A percentile compares a stretch with the other conserved stretches of the same genome.
Conservation (phyloP, 2,329 filamentous ascomycete genomes). For the Ophiostoma sp. region DNA sequence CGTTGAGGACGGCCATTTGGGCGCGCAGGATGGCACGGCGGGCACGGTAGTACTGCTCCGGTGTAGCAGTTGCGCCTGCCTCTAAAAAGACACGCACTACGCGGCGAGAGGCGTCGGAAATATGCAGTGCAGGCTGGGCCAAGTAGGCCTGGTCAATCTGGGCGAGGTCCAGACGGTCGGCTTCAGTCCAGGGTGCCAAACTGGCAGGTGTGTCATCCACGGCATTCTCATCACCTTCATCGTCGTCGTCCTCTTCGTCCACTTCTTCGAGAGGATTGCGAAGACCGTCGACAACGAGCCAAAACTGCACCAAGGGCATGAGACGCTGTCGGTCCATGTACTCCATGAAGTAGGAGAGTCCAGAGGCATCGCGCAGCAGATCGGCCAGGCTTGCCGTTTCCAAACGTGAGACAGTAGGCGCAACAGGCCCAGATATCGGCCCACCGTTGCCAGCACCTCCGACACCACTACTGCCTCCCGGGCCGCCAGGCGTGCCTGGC, state of each 20-base stretch:
- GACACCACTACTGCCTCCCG: background rate
- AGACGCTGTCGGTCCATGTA: conserved; percentile 92
- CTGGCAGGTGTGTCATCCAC: conserved; percentile 63
- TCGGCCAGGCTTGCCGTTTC: conserved; percentile 78
- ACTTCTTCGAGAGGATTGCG: conserved; percentile 90
- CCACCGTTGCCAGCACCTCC: conserved; percentile 28
- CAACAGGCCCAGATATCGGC: background rate
- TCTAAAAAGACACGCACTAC: conserved; percentile 76
- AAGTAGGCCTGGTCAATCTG: conserved; percentile 92
- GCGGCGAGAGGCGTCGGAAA: conserved; percentile 67
- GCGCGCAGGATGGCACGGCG: conserved; percentile 77
- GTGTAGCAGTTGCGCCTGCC: conserved; percentile 72
- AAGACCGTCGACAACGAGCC: conserved; percentile 96
- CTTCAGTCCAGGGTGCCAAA: conserved; percentile 72
- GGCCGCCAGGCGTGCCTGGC: background rate
- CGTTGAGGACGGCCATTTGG: conserved; percentile 80
- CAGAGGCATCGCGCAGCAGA: conserved; percentile 84
- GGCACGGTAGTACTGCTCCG: conserved; percentile 79
- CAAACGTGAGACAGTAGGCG: conserved; percentile 57
- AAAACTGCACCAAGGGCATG: conserved; percentile 93
- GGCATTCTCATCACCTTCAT: conserved; percentile 68
- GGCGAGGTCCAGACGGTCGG: conserved; percentile 82
- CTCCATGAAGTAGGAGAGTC: conserved; percentile 98
- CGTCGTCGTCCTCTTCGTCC: conserved; percentile 70
- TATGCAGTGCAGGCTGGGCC: conserved; percentile 75